Evolutionary conservation across 2,329 filamentous ascomycete species (phyloP).

Genomic region (Lasiodiplodia citricola): DNA sequence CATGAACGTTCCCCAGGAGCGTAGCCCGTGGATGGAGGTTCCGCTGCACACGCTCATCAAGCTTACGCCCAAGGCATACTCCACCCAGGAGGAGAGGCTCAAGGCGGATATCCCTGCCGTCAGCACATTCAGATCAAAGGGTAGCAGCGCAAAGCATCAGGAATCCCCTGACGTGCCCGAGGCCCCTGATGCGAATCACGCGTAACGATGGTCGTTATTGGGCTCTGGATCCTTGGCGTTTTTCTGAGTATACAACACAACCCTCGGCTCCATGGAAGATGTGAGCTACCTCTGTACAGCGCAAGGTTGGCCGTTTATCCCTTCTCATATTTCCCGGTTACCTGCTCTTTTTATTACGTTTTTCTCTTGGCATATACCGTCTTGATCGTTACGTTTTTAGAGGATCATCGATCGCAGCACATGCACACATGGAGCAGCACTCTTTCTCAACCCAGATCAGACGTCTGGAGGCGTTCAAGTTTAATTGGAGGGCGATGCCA

Average conservation of each 20-base stretch:
- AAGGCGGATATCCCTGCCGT: slow-evolving; percentile 94
- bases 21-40: slow-evolving; percentile 98
- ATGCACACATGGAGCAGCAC: neutral
- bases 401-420: slow-evolving; percentile 2
- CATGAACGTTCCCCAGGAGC: slow-evolving; percentile 92
- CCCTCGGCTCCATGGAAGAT: neutral
- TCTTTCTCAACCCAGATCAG: neutral
- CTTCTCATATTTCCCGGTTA: neutral
- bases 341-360: neutral
- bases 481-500: neutral
- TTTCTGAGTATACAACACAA: neutral
- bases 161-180: neutral
- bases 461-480: neutral
- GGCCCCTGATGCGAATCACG: neutral
- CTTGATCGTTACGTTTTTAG: neutral
- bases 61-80: slow-evolving; percentile 91
- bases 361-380: slow-evolving; percentile 8
- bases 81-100: slow-evolving; percentile 85
- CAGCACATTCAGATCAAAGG: slow-evolving; percentile 94
- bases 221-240: neutral
- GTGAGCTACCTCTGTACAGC: neutral
- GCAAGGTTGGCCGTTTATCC: neutral
- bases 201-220: neutral
- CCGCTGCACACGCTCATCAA: slow-evolving; percentile 96
- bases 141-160: slow-evolving; percentile 42